Percentiles rank a stretch among this genome's conserved stretches.
These are phyloP conservation scores for Daldinia grandis DNA, from an alignment of 495 filamentous ascomycete species.

Conservation along the genomic window DNA sequence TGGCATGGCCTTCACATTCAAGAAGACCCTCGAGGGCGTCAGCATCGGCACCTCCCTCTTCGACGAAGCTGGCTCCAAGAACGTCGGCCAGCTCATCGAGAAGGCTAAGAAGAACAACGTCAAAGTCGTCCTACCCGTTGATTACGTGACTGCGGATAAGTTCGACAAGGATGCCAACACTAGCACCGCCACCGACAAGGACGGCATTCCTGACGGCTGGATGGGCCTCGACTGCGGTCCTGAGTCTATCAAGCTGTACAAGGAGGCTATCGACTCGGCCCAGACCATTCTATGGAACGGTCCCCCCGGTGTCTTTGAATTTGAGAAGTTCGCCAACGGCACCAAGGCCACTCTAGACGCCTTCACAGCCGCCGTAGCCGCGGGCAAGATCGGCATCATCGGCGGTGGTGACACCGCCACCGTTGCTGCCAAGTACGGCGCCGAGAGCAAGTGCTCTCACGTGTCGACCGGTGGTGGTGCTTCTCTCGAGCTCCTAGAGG, in stretches of 20 bases:
- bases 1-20: slow-evolving; percentile 99
- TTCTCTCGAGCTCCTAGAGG: slow-evolving; percentile 93
- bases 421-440: slow-evolving; percentile 95
- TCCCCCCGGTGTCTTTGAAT: slow-evolving; percentile 95
- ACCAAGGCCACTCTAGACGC: slow-evolving; percentile 91
- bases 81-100: slow-evolving; percentile 82
- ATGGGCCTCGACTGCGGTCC: slow-evolving; percentile 95
- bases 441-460: slow-evolving; percentile 96
- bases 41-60: slow-evolving; percentile 92
- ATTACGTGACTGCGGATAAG: slow-evolving; percentile 96
- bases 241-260: slow-evolving; percentile 84
- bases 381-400: slow-evolving; percentile 94
- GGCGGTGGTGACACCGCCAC: slow-evolving; percentile 98
- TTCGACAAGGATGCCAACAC: slow-evolving; percentile 85
- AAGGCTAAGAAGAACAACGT: slow-evolving; percentile 98
- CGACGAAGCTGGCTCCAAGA: slow-evolving; percentile 95
- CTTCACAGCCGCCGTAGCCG: slow-evolving; percentile 78
- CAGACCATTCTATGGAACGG: slow-evolving; percentile 99
- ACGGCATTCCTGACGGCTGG: slow-evolving; percentile 95
- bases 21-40: slow-evolving; percentile 92
- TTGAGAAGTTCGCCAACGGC: slow-evolving; percentile 89
- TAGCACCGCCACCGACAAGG: slow-evolving; percentile 82
- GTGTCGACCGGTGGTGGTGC: slow-evolving; percentile 97
- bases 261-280: slow-evolving; percentile 81
- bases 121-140: slow-evolving; percentile 90